Evolutionary conservation across 1,139 yeast species (phyloP).

Genomic region (Candida tunisiensis): DNA sequence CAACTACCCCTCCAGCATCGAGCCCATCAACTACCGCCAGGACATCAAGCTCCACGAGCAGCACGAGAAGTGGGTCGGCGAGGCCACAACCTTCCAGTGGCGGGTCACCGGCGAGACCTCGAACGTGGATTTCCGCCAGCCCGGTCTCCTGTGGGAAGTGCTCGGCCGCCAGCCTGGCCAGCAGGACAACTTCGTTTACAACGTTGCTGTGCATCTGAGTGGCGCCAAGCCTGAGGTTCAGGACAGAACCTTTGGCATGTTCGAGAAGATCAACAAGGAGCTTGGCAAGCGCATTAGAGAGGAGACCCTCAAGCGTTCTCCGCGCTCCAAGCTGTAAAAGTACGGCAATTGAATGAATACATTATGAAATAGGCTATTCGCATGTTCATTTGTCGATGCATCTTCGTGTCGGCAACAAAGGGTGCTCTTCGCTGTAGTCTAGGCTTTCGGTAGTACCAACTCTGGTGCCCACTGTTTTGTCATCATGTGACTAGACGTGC

Average conservation of each 20-base stretch:
- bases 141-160: slow-evolving; percentile 51
- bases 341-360: too few species aligned
- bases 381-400: too few species aligned
- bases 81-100: slow-evolving; percentile 87
- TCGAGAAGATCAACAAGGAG: slow-evolving; percentile 51
- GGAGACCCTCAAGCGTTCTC: slow-evolving; percentile 40
- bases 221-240: slow-evolving; percentile 62
- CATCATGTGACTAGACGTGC: too few species aligned
- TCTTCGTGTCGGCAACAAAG: too few species aligned
- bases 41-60: slow-evolving; percentile 28
- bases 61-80: slow-evolving; percentile 81
- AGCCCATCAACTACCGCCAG: slow-evolving; percentile 30
- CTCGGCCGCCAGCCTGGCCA: slow-evolving; percentile 47
- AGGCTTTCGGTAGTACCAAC: too few species aligned
- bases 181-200: slow-evolving; percentile 71
- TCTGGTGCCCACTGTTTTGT: too few species aligned
- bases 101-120: slow-evolving; percentile 39
- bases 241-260: slow-evolving; percentile 66
- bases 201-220: slow-evolving; percentile 59
- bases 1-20: slow-evolving; percentile 33
- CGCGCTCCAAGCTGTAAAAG: slow-evolving; percentile 10
- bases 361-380: too few species aligned
- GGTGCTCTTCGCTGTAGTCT: too few species aligned
- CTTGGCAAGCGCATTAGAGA: slow-evolving; percentile 47
- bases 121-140: slow-evolving; percentile 49